Conservation (phyloP, 140 eudicot genomes). For the Stevia rebaudiana region DNA sequence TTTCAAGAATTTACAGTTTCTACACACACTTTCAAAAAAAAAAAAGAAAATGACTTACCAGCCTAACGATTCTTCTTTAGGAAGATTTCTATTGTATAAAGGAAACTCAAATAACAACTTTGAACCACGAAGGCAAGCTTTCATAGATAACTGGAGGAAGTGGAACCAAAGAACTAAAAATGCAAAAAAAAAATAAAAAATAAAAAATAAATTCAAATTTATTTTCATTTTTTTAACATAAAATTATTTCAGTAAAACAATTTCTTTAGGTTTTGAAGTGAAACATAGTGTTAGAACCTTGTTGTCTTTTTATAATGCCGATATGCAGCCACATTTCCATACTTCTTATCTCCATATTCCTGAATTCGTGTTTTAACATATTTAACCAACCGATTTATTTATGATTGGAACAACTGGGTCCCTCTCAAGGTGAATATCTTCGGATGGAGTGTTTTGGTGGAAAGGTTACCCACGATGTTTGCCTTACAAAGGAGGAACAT, state of each 20-base stretch:
- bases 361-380: constrained; percentile 15
- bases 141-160: constrained; percentile 70
- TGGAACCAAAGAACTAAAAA: constrained; percentile 73
- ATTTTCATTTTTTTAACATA: not conserved
- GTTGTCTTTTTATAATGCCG: constrained; percentile 65
- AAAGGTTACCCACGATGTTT: too few relatives aligned
- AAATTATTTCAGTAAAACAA: not conserved
- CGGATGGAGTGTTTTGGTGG: too few relatives aligned
- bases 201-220: not conserved
- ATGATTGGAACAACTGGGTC: too few relatives aligned
- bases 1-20: constrained; percentile 2
- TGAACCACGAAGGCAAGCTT: constrained; percentile 67
- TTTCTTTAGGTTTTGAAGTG: not conserved
- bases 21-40: not conserved
- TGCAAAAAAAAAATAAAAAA: not conserved
- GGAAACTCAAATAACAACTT: constrained; percentile 83
- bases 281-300: constrained; percentile 38
- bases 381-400: too few relatives aligned
- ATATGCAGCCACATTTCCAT: constrained; percentile 64
- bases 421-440: too few relatives aligned
- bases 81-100: constrained; percentile 67
- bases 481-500: too few relatives aligned
- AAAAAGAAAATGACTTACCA: constrained; percentile 39
- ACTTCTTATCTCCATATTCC: constrained; percentile 92
- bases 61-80: constrained; percentile 43